These are phyloP conservation scores for Malassezia arunalokei DNA, from an alignment of 1,284 basidiomycete species.

Conservation along the genomic window DNA sequence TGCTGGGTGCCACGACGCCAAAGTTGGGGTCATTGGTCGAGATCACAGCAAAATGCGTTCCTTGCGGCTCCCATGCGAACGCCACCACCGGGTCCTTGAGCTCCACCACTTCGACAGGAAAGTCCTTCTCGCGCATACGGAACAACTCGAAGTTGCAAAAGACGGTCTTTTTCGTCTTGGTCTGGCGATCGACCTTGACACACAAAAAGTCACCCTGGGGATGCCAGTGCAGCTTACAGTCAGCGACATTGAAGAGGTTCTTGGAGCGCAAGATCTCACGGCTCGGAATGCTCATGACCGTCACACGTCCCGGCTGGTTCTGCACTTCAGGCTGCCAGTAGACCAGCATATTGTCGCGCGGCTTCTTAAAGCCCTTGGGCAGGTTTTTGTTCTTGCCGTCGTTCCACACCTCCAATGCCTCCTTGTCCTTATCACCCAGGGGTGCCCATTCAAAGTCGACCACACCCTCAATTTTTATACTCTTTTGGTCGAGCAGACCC, in stretches of 20 bases:
- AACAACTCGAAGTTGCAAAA: conserved; percentile 99
- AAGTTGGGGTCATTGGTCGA: conserved; percentile 88
- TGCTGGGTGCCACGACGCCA: conserved; percentile 70
- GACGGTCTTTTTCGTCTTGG: conserved; percentile 96
- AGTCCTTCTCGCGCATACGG: conserved; percentile 92
- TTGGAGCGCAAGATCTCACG: conserved; percentile 78
- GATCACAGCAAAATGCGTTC: conserved; percentile 89
- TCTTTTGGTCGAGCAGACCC: conserved; percentile 92
- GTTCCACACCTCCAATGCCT: conserved; percentile 25
- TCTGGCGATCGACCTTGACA: conserved; percentile 97
- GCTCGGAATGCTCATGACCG: conserved; percentile 76
- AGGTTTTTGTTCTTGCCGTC: conserved; percentile 15
- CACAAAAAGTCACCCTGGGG: conserved; percentile 97
- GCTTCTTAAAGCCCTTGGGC: conserved; percentile 48
- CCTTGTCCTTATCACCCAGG: conserved; percentile 64
- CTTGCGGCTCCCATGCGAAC: conserved; percentile 97
- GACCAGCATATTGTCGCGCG: conserved; percentile 77
- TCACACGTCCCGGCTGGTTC: conserved; percentile 94
- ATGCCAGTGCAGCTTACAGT: conserved; percentile 98
- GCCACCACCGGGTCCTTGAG: conserved; percentile 92
- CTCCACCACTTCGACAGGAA: conserved; percentile 93
- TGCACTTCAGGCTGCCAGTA: conserved; percentile 94
- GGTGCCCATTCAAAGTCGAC: conserved; percentile 99
- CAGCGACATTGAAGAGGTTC: conserved; percentile 95
- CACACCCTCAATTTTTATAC: conserved; percentile 93